A percentile compares a stretch with the other conserved stretches of the same genome.
Evolutionary conservation across 208 protist species (phyloP).

Genomic region (Crithidia mellificae): DNA sequence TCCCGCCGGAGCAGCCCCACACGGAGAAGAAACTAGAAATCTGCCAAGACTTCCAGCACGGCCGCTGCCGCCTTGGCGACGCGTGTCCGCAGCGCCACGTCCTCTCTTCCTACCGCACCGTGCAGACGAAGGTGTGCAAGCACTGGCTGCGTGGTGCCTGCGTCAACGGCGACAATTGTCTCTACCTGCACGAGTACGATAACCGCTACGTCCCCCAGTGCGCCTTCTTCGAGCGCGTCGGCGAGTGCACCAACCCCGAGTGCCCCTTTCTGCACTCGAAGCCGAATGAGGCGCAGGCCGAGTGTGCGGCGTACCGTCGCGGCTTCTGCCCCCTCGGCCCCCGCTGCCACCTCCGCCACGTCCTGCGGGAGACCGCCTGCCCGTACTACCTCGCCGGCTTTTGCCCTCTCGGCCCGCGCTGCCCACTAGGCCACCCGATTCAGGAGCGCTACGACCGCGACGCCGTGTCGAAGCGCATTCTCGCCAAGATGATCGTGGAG

Average conservation of each 20-base stretch:
- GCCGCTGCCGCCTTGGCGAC: conserved; percentile 93
- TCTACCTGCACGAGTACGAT: conserved; percentile 96
- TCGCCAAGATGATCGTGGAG: conserved; percentile 67
- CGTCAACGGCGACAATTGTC: conserved; percentile 95
- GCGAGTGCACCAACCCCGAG: conserved; percentile 96
- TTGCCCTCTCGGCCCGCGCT: conserved; percentile 94
- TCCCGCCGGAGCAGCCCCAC: conserved; percentile 66
- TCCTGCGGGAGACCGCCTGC: conserved; percentile 67
- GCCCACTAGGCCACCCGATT: conserved; percentile 90
- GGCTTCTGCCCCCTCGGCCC: conserved; percentile 92
- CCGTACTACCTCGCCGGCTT: conserved; percentile 94
- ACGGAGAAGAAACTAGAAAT: conserved; percentile 86
- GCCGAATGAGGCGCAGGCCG: conserved; percentile 77
- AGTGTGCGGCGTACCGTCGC: conserved; percentile 87
- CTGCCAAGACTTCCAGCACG: conserved; percentile 94
- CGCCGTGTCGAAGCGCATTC: conserved; percentile 65
- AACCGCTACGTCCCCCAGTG: conserved; percentile 95
- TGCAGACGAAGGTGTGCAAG: conserved; percentile 94
- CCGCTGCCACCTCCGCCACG: conserved; percentile 90
- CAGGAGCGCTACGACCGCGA: conserved; percentile 83
- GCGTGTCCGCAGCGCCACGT: conserved; percentile 95
- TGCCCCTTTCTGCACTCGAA: conserved; percentile 95
- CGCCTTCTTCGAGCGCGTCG: conserved; percentile 94
- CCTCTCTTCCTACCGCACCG: conserved; percentile 60
- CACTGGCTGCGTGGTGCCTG: conserved; percentile 97